Evolutionary conservation across 805 yeast species (phyloP).

Genomic region (Ogataea trehaloabstinens): DNA sequence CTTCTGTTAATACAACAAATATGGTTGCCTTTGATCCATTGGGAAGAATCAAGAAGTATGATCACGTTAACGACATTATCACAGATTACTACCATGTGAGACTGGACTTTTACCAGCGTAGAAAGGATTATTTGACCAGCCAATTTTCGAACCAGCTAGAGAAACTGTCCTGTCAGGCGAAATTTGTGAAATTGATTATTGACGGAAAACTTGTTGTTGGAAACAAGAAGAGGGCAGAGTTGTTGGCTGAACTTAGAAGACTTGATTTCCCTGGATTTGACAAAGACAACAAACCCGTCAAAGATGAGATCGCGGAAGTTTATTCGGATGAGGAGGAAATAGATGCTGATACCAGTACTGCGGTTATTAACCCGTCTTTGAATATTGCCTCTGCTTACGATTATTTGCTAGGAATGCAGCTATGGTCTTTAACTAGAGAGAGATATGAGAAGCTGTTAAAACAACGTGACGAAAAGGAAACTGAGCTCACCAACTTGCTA

Average conservation of each 20-base stretch:
- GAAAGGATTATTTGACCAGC: constrained; percentile 77
- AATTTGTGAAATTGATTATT: constrained; percentile 87
- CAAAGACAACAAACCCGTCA: constrained; percentile 63
- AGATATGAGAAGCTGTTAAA: constrained; percentile 75
- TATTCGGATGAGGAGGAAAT: constrained; percentile 38
- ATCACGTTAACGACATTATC: constrained; percentile 70
- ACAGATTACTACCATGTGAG: constrained; percentile 83
- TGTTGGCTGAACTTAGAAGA: constrained; percentile 61
- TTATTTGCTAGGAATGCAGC: constrained; percentile 85
- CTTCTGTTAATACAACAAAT: constrained; percentile 69
- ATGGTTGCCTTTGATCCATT: constrained; percentile 95
- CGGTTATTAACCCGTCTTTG: constrained; percentile 38
- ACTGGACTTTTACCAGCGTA: constrained; percentile 83
- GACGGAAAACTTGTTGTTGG: constrained; percentile 67
- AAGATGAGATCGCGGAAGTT: constrained; percentile 41
- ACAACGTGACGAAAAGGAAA: constrained; percentile 71
- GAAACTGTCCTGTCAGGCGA: constrained; percentile 76
- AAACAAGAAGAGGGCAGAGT: constrained; percentile 65
- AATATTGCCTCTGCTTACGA: constrained; percentile 70
- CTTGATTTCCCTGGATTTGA: constrained; percentile 76
- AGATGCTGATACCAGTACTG: constrained; percentile 40
- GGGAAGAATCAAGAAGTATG: constrained; percentile 84
- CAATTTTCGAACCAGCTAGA: constrained; percentile 73
- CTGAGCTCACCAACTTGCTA: constrained; percentile 64
- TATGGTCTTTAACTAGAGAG: constrained; percentile 91